Base-by-base conservation (phyloP, 2,329 filamentous ascomycete genomes). In the Verruconis gallopava region DNA sequence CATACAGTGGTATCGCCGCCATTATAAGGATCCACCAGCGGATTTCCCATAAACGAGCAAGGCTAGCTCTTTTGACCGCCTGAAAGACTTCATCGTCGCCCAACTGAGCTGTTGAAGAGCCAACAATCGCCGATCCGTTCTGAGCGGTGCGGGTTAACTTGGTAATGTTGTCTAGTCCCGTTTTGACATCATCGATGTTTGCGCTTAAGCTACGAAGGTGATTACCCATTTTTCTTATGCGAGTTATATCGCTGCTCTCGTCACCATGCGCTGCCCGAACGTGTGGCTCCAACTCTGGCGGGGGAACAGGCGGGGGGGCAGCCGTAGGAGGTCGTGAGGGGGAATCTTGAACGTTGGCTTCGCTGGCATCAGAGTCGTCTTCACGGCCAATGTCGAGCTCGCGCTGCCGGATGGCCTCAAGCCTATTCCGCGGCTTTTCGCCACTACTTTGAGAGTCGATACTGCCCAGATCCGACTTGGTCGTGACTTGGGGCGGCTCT, bases 91-190 rank as follows among this genome's bases (percentile, higher is more conserved):
- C 25, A 9, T n/a, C n/a, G 25, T 30, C 25, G 25, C 25, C n/a
- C 25, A 30, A 9, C 9, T 30, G 25, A 30, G n/a, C n/a, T n/a
- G n/a, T 9, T 9, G n/a, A 9, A 9, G 6, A 9, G 25, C 25
- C 25, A 9, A 9, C 25, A n/a, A 30, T n/a, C n/a, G n/a, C n/a
- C n/a, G 25, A 30, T 44, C 33, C 21, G 42, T 40, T 13, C 21
- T 15, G 40, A 43, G 5, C 18, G 17, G 38, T 4, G 41, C 5
- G 11, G 48, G 40, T 6, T 44, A 30, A 9, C 25, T 30, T 30
- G 25, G 25, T 9, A 9, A 30, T 30, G 25, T 30, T 30, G 25
- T 30, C 25, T n/a, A 30, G 6, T 9, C 25, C 25, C n/a, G 25
- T 30, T 30, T n/a, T 9, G 9, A 30, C 25, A n/a, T 30, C 25